Base-by-base conservation (phyloP, 345 rosid species). In the Citrus australasica region DNA sequence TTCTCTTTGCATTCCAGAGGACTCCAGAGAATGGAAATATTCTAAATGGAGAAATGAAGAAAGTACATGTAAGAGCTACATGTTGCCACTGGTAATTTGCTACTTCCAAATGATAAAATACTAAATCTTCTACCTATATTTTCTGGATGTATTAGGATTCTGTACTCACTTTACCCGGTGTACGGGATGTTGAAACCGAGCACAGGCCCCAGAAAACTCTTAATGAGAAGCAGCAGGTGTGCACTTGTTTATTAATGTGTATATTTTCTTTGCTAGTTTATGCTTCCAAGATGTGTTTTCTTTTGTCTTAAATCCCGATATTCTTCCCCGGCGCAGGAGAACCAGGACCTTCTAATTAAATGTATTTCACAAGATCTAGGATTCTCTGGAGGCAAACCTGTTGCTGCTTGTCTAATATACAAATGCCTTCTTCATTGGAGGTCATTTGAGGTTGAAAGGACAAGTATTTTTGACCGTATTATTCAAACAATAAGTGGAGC, bases 341-440 rank as follows among this genome's bases (percentile, higher is more conserved):
- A 87, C 77, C 98, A 96, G 83, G 97, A 94, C 79, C 79, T 94
- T 46, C 86, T 94, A 74, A 87, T 94, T 64, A 89, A 93, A 85
- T 93, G 97, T 84, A 86, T 94, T 66, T 90, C 97, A 2, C 90
- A 93, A 84, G 92, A 94, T 83, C 82, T 94, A 65, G 98, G 98
- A 79, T 94, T 94, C 82, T 88, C 94, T 69, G 94, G 87, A 78
- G 91, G 93, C 73, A 93, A 87, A 80, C 98, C 98, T 61, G 82
- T 93, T 87, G 98, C 98, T 85, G 98, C 98, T 75, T 94, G 94
- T 78, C 85, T 94, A 81, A 88, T 94, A 86, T 94, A 91, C 81
- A 94, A 93, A 86, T 93, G 91, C 82, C 94, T 94, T 69, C 89
- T 92, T 69, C 97, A 91, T 75, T 94, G 98, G 98, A 90, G 98